These are phyloP conservation scores for Candolleomyces aberdarensis DNA, from an alignment of 768 basidiomycete genomes.

Conservation along the genomic window DNA sequence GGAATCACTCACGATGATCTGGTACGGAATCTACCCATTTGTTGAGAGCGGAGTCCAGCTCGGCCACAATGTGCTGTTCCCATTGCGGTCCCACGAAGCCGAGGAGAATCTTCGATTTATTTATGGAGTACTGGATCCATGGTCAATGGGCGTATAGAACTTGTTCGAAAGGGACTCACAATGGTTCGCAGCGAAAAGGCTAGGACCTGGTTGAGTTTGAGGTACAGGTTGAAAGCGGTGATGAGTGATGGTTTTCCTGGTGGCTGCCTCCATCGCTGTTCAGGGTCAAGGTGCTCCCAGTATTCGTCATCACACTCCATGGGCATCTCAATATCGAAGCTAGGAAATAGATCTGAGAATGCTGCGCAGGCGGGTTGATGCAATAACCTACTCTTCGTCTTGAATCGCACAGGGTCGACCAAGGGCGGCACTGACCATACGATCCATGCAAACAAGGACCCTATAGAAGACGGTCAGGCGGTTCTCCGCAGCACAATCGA, in stretches of 20 bases:
- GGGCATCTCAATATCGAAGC: slow-evolving; percentile 72
- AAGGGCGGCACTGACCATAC: slow-evolving; percentile 47
- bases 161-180: slow-evolving; percentile 32
- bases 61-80: slow-evolving; percentile 68
- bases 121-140: slow-evolving; percentile 69
- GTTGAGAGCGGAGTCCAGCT: slow-evolving; percentile 70
- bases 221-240: slow-evolving; percentile 50
- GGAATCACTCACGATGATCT: slow-evolving; percentile 43
- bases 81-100: slow-evolving; percentile 61
- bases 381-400: slow-evolving; percentile 64
- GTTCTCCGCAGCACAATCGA: not conserved
- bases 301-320: slow-evolving; percentile 71
- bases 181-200: slow-evolving; percentile 64
- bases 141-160: not conserved
- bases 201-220: slow-evolving; percentile 62
- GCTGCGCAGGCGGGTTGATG: not conserved
- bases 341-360: slow-evolving; percentile 21
- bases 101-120: slow-evolving; percentile 63
- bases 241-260: slow-evolving; percentile 54
- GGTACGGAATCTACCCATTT: slow-evolving; percentile 70
- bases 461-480: slow-evolving; percentile 24
- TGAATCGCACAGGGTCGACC: slow-evolving; percentile 78
- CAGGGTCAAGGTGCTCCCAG: slow-evolving; percentile 55
- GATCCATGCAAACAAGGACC: slow-evolving; percentile 54
- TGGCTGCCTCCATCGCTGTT: slow-evolving; percentile 68